Percentiles rank a stretch among this genome's conserved stretches.
Conservation (phyloP, 2,329 filamentous ascomycete species). For the Nigrospora osmanthi region DNA sequence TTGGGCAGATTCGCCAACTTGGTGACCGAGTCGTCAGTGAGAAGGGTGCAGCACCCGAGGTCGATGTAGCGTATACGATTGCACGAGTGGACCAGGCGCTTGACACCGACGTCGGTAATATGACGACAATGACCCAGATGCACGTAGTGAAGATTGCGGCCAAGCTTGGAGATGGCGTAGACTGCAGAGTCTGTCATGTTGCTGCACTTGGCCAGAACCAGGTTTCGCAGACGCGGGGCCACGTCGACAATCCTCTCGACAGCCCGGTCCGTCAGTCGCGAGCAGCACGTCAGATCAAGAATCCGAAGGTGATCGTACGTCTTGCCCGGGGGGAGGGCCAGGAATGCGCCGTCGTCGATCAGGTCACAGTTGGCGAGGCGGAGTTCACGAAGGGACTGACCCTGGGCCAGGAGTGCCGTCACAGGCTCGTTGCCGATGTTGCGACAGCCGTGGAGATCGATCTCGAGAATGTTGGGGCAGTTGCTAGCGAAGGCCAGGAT, state of each 20-base stretch:
- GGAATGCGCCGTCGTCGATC: constrained; percentile 82
- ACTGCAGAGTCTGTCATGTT: constrained; percentile 88
- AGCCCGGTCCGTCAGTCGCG: constrained; percentile 74
- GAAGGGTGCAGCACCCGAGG: constrained; percentile 82
- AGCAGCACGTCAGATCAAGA: constrained; percentile 85
- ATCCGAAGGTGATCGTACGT: constrained; percentile 86
- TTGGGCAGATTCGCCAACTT: constrained; percentile 84
- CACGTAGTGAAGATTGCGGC: constrained; percentile 95
- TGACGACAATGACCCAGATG: constrained; percentile 89
- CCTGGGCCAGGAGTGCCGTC: constrained; percentile 69
- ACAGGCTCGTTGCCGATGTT: constrained; percentile 78
- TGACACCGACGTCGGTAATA: constrained; percentile 85
- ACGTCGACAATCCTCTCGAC: constrained; percentile 82
- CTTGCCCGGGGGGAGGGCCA: constrained; percentile 60
- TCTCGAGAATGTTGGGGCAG: constrained; percentile 90
- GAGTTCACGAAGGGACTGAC: constrained; percentile 80
- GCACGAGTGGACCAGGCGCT: constrained; percentile 74
- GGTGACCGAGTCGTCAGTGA: constrained; percentile 82
- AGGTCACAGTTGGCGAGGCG: constrained; percentile 78
- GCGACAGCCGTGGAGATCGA: constrained; percentile 83
- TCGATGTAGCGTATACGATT: constrained; percentile 97
- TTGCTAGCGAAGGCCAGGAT: constrained; percentile 80
- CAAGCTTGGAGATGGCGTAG: constrained; percentile 76
- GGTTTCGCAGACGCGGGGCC: constrained; percentile 81
- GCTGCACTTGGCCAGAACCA: constrained; percentile 90